Conservation (phyloP, 2,329 filamentous ascomycete genomes). For the Chaetomium sp. region DNA sequence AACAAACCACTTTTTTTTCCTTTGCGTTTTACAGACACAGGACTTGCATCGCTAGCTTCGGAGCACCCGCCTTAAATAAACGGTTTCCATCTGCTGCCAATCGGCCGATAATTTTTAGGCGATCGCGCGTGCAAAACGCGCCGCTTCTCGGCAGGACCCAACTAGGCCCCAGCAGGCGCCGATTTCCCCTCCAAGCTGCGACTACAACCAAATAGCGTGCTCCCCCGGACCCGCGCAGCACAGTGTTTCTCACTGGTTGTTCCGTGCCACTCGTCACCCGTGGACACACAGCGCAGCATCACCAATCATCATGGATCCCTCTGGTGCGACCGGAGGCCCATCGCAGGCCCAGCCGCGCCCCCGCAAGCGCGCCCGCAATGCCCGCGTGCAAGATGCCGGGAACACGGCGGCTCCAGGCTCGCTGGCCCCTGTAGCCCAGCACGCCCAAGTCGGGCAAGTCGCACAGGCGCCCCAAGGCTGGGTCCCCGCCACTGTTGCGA, state of each 20-base stretch:
- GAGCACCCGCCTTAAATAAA: neutral
- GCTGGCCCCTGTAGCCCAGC: constrained; percentile 16
- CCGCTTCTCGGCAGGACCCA: neutral
- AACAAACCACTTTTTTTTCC: neutral
- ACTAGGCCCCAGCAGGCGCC: constrained; percentile 1
- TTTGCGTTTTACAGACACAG: neutral
- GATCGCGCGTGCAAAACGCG: constrained; percentile 12
- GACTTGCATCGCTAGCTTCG: neutral
- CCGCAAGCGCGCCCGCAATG: constrained; percentile 22
- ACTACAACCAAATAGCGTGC: neutral
- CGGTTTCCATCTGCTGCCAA: constrained; percentile 2
- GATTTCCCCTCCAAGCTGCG: constrained; percentile 2
- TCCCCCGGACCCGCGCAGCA: constrained; percentile 9
- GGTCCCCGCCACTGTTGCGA: constrained; percentile 16
- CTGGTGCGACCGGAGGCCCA: constrained; percentile 16
- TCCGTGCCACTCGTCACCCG: neutral
- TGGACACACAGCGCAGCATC: neutral
- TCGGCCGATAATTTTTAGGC: constrained; percentile 3
- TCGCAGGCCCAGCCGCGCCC: constrained; percentile 21
- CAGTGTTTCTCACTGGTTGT: constrained; percentile 19
- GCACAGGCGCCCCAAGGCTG: constrained; percentile 18
- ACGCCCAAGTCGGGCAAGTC: constrained; percentile 16
- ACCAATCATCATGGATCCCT: constrained; percentile 16
- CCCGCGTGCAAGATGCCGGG: constrained; percentile 20
- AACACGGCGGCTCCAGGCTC: constrained; percentile 18